Evolutionary conservation across 345 rosid genomes (phyloP), one percentile per base, ranked within the genome.

Genomic region (Gossypium bickii): DNA sequence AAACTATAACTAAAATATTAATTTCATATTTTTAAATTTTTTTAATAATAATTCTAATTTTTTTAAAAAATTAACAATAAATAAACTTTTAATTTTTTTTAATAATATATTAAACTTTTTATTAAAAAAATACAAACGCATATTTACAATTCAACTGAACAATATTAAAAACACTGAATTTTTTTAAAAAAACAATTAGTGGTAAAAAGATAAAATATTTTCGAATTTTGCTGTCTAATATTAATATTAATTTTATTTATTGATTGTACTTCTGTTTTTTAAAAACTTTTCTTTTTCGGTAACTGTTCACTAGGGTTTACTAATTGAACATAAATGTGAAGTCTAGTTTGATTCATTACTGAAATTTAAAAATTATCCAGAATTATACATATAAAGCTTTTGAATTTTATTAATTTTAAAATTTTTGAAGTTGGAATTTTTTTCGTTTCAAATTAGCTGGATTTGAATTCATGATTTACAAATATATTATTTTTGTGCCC

Each of bases 231-330:
- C 51, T 62, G 25, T 63, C 65, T 48, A 24, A 20, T 20, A 44
- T 18, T 7, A 53, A 34, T 52, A 34, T 70, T 34, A 34, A 34
- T 34, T 0, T 2, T 38, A 38, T 27, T 22, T 3, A 20, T 48
- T 70, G 53, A 57, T 57, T 57, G 9, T 18, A 56, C 27, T 56
- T 52, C 48, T 76, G 52, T 84, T 48, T 80, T 20, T 29, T 34
- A 4, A 34, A 34, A 16, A 73, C 63, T 72, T 72, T 71, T 59
- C 76, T 43, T 64, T 71, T 55, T 72, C 76, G 68, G 74, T 17
- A 55, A 22, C 53, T 78, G 45, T 66, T 70, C 24, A 7, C 27
- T 27, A 51, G n/a, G 72, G 58, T 18, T 69, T 27, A 69, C 72
- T 69, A 9, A 24, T n/a, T 64, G 49, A 7, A 16, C 11, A 41